Base-by-base conservation (phyloP, 2,329 filamentous ascomycete species). In the Aspergillus sp. region DNA sequence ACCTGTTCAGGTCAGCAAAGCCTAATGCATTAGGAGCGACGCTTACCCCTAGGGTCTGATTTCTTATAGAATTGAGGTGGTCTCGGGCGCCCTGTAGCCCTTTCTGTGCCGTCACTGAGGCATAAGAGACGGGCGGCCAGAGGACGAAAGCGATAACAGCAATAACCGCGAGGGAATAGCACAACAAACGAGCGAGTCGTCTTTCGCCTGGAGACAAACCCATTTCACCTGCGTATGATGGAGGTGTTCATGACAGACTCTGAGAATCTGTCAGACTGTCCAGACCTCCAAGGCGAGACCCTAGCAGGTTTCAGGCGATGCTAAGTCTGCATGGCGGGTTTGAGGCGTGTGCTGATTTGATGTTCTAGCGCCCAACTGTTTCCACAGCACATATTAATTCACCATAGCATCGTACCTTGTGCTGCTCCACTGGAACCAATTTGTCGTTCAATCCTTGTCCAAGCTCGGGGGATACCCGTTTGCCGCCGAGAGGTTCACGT, bases 31-130 rank as follows among this genome's bases (percentile, higher is more conserved):
- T 37, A 9, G 27, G 9, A 19, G 13, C 7, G 8, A 39, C 0
- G 17, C 13, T 2, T 54, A 60, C 60, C 37, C 60, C 60, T 7
- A 60, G 22, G 46, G 58, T 62, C 15, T 40, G 40, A 40, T 62
- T 62, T 13, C 30, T 50, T 22, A 59, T 56, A 2, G 22, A 37
- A 37, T 34, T 7, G 9, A 50, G 13, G 15, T 24, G 11, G n/a
- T n/a, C 17, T 0, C 9, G 40, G 20, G 27, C n/a, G 4, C 19
- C 34, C 12, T 12, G 12, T 15, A 15, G 12, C 2, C 33, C 33
- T 37, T 0, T 37, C 3, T 12, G 33, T 5, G 5, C 33, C 22
- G 57, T 3, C 15, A 17, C 19, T n/a, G 27, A 9, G 4, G 17
- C 39, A 27, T 11, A 51, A 51, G 48, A 22, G 22, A 54, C 49